These are phyloP conservation scores for Candida insectorum DNA, from an alignment of 805 yeast species.

Conservation along the genomic window DNA sequence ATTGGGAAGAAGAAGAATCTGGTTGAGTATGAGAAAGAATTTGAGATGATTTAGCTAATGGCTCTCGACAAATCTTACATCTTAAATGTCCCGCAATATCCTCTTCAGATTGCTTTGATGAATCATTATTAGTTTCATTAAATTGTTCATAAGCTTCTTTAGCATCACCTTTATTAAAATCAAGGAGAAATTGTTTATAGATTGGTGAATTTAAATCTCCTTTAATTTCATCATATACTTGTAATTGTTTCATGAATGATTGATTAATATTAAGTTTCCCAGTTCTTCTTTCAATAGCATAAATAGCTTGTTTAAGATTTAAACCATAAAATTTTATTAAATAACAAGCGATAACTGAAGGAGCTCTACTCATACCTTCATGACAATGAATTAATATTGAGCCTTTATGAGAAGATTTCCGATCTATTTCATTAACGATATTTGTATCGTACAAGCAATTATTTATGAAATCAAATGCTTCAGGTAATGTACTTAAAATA, in stretches of 20 bases:
- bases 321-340: slow-evolving; percentile 54
- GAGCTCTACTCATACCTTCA: slow-evolving; percentile 52
- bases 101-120: slow-evolving; percentile 15
- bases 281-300: slow-evolving; percentile 70
- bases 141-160: slow-evolving; percentile 33
- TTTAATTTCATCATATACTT: slow-evolving; percentile 48
- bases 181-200: slow-evolving; percentile 25
- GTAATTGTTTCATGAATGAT: slow-evolving; percentile 70
- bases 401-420: slow-evolving; percentile 27
- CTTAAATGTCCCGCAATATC: slow-evolving; percentile 34
- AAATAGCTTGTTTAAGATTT: slow-evolving; percentile 57
- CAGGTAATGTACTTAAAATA: slow-evolving; percentile 59
- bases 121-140: slow-evolving; percentile 3
- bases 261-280: slow-evolving; percentile 53
- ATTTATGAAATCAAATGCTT: slow-evolving; percentile 58
- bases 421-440: slow-evolving; percentile 51
- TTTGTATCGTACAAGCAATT: slow-evolving; percentile 6
- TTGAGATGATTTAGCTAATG: slow-evolving; percentile 60
- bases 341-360: slow-evolving; percentile 43
- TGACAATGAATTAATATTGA: slow-evolving; percentile 51
- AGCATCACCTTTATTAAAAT: slow-evolving; percentile 34
- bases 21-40: slow-evolving; percentile 69
- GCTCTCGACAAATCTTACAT: slow-evolving; percentile 79
- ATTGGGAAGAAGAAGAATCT: slow-evolving; percentile 58
- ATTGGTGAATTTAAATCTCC: slow-evolving; percentile 20